Conservation (phyloP, 2,329 filamentous ascomycete species). For the Penicillium sp. region DNA sequence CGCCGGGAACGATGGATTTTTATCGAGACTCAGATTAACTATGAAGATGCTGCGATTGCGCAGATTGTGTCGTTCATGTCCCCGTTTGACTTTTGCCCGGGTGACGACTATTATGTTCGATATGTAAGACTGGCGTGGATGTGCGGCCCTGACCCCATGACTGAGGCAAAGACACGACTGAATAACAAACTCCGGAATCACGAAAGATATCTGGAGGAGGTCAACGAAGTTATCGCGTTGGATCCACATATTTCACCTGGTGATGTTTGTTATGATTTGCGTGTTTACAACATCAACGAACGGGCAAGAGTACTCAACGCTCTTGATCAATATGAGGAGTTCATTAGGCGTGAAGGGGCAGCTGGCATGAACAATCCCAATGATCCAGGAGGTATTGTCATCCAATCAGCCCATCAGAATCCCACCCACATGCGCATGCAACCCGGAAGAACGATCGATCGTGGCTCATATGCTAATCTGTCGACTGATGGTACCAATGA, state of each 20-base stretch:
- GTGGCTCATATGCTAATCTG: neutral
- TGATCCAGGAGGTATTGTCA: neutral
- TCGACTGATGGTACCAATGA: neutral
- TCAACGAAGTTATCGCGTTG: constrained; percentile 4
- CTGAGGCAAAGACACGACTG: neutral
- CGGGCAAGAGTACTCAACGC: neutral
- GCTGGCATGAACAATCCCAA: neutral
- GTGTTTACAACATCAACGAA: constrained; percentile 1
- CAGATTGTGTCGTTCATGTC: neutral
- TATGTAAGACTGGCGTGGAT: neutral
- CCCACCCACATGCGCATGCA: too few species aligned
- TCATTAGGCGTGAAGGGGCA: neutral
- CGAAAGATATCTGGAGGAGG: neutral
- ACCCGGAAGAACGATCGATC: too few species aligned
- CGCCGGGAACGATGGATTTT: neutral
- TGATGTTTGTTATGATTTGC: neutral
- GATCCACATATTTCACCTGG: neutral
- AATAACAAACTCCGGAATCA: neutral
- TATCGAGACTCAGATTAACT: neutral
- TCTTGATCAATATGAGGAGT: neutral
- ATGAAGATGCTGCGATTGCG: neutral
- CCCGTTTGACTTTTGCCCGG: neutral
- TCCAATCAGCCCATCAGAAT: neutral
- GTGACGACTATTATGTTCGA: neutral
- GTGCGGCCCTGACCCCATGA: too few species aligned